Evolutionary conservation across 176 grass and related monocot genomes (phyloP).

Genomic region (Poa annua): DNA sequence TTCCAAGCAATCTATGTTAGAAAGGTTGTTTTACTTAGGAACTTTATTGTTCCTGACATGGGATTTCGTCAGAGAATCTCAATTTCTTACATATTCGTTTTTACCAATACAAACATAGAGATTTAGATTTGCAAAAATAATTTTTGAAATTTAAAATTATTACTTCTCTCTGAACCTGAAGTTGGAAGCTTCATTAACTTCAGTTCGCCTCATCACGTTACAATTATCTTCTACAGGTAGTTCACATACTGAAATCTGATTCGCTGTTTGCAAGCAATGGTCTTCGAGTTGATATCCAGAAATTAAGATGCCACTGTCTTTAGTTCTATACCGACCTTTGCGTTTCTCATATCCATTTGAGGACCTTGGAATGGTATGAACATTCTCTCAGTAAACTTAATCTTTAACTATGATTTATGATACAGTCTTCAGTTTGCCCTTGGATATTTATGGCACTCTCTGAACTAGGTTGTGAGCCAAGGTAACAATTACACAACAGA

Average conservation of each 20-base stretch:
- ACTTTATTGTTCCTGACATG: no score
- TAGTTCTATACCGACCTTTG: constrained; percentile 52
- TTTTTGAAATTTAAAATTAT: no score
- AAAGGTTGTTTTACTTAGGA: no score
- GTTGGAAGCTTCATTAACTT: constrained; percentile 13
- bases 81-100: no score
- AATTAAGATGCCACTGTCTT: constrained; percentile 73
- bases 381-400: constrained; percentile 22
- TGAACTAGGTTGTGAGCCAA: constrained; percentile 38
- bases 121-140: neutral
- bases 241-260: constrained; percentile 89
- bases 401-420: constrained; percentile 33
- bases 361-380: constrained; percentile 79
- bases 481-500: constrained; percentile 82
- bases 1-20: no score
- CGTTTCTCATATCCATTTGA: constrained; percentile 76
- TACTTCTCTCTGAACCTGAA: neutral
- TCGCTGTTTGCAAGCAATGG: constrained; percentile 82
- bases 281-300: constrained; percentile 87
- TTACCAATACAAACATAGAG: neutral
- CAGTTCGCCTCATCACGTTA: neutral
- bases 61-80: no score
- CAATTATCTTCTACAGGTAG: no score
- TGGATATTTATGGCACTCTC: constrained; percentile 44
- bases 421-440: constrained; percentile 41